Conservation (phyloP, 1,139 yeast genomes). For the Geotrichum carabidarum region DNA sequence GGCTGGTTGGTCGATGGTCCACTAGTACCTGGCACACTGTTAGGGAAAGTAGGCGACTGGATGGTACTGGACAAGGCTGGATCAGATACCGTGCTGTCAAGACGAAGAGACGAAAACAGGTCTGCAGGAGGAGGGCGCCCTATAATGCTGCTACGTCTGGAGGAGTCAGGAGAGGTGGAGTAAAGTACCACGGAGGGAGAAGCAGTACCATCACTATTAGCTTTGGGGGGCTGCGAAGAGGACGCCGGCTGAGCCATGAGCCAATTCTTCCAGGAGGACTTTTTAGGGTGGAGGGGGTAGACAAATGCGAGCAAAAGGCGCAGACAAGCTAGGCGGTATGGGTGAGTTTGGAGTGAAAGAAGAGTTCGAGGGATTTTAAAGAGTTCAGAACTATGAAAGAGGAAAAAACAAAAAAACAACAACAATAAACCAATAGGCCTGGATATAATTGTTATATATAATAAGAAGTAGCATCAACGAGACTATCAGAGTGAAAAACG, state of each 20-base stretch:
- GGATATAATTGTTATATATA: no score
- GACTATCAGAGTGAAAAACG: no score
- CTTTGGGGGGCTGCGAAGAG: background rate
- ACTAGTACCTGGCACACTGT: background rate
- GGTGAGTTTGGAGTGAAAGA: background rate
- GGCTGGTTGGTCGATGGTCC: background rate
- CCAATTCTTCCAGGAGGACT: background rate
- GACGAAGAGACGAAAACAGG: slow-evolving; percentile 13
- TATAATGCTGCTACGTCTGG: slow-evolving; percentile 12
- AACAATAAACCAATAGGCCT: no score
- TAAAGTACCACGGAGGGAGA: slow-evolving; percentile 11
- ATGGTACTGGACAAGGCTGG: background rate
- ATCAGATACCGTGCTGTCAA: background rate
- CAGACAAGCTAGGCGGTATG: background rate
- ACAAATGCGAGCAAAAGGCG: no score
- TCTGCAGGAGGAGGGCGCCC: slow-evolving; percentile 18
- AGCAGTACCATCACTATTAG: background rate
- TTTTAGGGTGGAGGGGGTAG: no score
- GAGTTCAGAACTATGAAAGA: background rate
- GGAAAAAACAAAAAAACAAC: background rate
- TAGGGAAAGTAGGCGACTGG: background rate
- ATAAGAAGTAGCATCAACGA: no score
- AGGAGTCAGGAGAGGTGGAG: slow-evolving; percentile 9
- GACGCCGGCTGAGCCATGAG: slow-evolving; percentile 2
- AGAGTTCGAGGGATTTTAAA: background rate